A percentile compares a stretch with the other conserved stretches of the same genome.
Conservation (phyloP, 345 rosid genomes). For the Mallotus nudiflorus region DNA sequence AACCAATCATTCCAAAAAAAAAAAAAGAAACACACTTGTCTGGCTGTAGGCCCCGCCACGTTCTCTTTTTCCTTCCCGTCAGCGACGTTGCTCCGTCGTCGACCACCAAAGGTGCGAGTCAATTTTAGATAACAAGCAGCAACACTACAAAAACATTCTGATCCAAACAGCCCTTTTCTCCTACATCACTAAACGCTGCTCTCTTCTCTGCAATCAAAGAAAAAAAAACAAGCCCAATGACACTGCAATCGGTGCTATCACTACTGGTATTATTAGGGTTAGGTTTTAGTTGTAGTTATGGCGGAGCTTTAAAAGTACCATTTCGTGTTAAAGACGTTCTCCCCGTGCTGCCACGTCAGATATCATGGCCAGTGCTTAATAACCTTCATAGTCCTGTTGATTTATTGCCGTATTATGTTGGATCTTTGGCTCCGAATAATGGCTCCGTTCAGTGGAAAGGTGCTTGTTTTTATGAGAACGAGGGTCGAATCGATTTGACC, state of each 20-base stretch:
- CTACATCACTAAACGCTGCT: too few relatives aligned
- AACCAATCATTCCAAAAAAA: too few relatives aligned
- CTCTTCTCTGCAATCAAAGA: too few relatives aligned
- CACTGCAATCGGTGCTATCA: neutral
- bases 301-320: conserved; percentile 60
- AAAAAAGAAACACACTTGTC: too few relatives aligned
- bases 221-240: too few relatives aligned
- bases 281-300: conserved; percentile 17
- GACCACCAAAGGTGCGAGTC: too few relatives aligned
- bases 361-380: conserved; percentile 93
- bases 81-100: too few relatives aligned
- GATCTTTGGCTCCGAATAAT: conserved; percentile 63
- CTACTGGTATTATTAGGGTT: conserved; percentile 7
- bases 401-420: conserved; percentile 80
- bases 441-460: conserved; percentile 81
- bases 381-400: conserved; percentile 83
- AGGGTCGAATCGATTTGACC: conserved; percentile 70
- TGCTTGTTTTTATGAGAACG: conserved; percentile 83
- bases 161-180: too few relatives aligned
- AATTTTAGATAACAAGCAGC: too few relatives aligned
- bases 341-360: conserved; percentile 78
- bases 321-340: conserved; percentile 76
- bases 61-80: too few relatives aligned
- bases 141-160: too few relatives aligned
- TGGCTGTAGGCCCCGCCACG: too few relatives aligned